Base-by-base conservation (phyloP, 306 rosid species). In the Adenanthera pavonina region DNA sequence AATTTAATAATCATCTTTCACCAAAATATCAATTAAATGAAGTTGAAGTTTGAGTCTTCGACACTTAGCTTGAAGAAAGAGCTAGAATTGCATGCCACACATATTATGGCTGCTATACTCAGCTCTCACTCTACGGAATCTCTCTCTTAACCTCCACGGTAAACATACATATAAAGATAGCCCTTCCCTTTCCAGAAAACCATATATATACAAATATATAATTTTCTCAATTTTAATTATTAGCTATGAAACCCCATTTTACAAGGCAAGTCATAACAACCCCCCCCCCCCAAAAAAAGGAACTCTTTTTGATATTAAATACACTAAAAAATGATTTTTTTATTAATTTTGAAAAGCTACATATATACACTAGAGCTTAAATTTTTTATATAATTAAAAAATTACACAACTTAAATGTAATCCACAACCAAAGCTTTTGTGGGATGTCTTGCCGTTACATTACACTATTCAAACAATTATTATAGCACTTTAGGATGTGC, bases 401-500 rank as follows among this genome's bases (percentile, higher is more conserved):
- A 67, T 56, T 8, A 65, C 12, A 12, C 41, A 11, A 44, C 43
- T 67, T 81, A 54, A 52, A 56, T 44, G 8, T 64, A 40, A 25
- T 0, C 30, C 36, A 25, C 30, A 41, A 44, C 36, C 41, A 43
- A 9, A 51, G 65, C 6, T 10, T 56, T 79, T 47, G 44, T 0
- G 38, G 48, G 1, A 25, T 59, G 52, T 73, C 65, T 70, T 75
- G 19, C 1, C 36, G 14, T 60, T 51, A 70, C 69, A 69, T 59
- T 60, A 10, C 59, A 41, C 62, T 34, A 84, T 33, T 60, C 74
- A 66, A 48, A 60, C 62, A 85, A 65, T 46, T 80, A 52, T 15
- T 6, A 72, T 51, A 49, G 47, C 67, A 72, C 80, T 77, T 80
- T 33, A 25, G 76, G 36, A 19, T 44, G 47, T 38, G 44, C 72